A percentile compares a stretch with the other conserved stretches of the same genome.
Evolutionary conservation across 202 grass and related monocot species (phyloP).

Genomic region (Elaeis oleifera): DNA sequence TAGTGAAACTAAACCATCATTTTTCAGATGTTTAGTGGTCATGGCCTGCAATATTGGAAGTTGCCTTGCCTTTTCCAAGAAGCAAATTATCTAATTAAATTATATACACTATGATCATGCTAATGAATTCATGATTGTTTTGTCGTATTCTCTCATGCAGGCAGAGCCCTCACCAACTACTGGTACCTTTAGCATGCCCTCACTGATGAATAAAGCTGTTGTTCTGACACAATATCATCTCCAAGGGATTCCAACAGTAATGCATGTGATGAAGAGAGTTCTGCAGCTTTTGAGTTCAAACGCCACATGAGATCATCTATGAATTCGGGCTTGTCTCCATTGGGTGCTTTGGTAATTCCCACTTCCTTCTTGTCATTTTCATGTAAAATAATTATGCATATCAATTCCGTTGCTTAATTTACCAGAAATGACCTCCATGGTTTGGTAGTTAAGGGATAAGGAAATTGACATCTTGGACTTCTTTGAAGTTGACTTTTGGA

Average conservation of each 20-base stretch:
- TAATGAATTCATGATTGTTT: constrained; percentile 6
- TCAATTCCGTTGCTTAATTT: too few species aligned
- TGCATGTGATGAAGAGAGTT: constrained; percentile 33
- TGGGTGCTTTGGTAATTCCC: constrained; percentile 17
- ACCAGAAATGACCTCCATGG: too few species aligned
- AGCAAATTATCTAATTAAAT: not conserved
- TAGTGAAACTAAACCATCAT: too few species aligned
- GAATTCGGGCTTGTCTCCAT: constrained; percentile 34
- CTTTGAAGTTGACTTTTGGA: too few species aligned
- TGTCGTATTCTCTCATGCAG: constrained; percentile 39
- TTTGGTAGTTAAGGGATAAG: too few species aligned
- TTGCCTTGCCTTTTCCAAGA: not conserved
- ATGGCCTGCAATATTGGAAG: not conserved
- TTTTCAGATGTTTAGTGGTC: too few species aligned
- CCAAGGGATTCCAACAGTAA: constrained; percentile 36
- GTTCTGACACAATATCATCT: constrained; percentile 37
- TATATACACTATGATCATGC: constrained; percentile 3
- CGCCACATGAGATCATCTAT: constrained; percentile 47
- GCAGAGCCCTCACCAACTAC: constrained; percentile 92
- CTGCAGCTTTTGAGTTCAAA: constrained; percentile 81
- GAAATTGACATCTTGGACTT: too few species aligned
- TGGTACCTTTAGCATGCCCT: constrained; percentile 62
- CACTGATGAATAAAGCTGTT: constrained; percentile 51
- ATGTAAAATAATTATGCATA: too few species aligned
- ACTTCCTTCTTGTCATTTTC: not conserved